Conservation (phyloP, 345 rosid genomes). For the Microthlaspi erraticum region DNA sequence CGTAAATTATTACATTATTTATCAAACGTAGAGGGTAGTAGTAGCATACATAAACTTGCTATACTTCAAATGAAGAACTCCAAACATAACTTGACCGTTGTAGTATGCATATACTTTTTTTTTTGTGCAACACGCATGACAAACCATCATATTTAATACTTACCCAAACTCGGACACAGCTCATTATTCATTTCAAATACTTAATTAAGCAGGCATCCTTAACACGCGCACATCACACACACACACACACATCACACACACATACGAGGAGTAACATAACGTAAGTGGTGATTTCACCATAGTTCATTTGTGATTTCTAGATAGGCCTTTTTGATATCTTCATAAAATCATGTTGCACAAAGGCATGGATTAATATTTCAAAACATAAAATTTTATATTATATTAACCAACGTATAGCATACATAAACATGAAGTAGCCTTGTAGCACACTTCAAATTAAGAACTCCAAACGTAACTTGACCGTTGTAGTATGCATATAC, state of each 20-base stretch:
- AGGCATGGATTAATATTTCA: too few species aligned
- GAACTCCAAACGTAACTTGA: conserved; percentile 6
- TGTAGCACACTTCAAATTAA: neutral
- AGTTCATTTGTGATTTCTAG: neutral
- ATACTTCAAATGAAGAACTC: neutral
- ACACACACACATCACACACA: too few species aligned
- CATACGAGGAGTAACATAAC: too few species aligned
- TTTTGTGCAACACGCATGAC: too few species aligned
- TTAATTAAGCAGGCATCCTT: too few species aligned
- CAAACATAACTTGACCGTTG: conserved; percentile 12
- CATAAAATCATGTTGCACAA: too few species aligned
- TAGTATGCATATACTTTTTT: too few species aligned
- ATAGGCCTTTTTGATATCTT: too few species aligned
- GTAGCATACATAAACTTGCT: neutral
- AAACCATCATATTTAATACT: too few species aligned
- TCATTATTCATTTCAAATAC: too few species aligned
- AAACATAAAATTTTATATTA: neutral
- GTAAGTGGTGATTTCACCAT: neutral
- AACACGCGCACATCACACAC: too few species aligned
- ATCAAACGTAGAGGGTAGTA: neutral
- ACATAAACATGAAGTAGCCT: neutral
- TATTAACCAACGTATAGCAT: neutral
- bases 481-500: neutral
- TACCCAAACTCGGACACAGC: too few species aligned
- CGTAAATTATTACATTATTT: neutral